Percentiles rank a stretch among this genome's conserved stretches.
Conservation (phyloP, 176 grass and related monocot species). For the Thalia dealbata region DNA sequence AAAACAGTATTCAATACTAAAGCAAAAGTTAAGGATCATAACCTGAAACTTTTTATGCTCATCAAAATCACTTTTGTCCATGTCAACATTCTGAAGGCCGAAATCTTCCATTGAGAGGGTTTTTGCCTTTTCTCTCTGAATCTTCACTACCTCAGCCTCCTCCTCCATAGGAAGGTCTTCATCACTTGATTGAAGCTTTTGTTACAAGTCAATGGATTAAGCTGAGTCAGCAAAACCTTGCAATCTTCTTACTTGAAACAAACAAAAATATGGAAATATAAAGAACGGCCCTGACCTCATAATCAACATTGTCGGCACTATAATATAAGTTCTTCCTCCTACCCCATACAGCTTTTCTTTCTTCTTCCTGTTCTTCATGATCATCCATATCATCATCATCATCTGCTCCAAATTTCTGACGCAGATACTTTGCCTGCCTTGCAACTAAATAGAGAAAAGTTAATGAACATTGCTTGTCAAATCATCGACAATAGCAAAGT, state of each 20-base stretch:
- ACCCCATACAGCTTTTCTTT: constrained; percentile 41
- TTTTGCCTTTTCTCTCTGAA: constrained; percentile 39
- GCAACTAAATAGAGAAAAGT: constrained; percentile 33
- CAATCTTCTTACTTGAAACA: neutral
- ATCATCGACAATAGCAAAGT: neutral
- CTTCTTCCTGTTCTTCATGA: constrained; percentile 42
- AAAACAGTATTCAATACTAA: constrained; percentile 17
- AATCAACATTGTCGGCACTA: constrained; percentile 33
- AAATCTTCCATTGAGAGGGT: constrained; percentile 68
- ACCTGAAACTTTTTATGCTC: constrained; percentile 38
- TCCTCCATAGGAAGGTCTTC: constrained; percentile 55
- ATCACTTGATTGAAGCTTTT: constrained; percentile 44
- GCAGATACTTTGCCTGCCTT: constrained; percentile 44
- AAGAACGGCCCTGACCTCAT: constrained; percentile 25
- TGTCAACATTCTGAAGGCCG: constrained; percentile 43
- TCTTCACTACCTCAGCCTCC: constrained; percentile 43
- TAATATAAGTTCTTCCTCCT: constrained; percentile 51
- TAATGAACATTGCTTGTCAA: neutral
- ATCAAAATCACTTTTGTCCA: constrained; percentile 38
- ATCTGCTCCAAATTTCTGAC: constrained; percentile 59
- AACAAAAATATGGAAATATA: neutral
- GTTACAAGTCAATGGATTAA: neutral
- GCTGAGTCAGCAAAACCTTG: neutral
- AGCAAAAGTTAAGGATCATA: constrained; percentile 8
- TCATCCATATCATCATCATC: constrained; percentile 80